Base-by-base conservation (phyloP, 73 alveolate species). In the Paramecium sexaurelia region DNA sequence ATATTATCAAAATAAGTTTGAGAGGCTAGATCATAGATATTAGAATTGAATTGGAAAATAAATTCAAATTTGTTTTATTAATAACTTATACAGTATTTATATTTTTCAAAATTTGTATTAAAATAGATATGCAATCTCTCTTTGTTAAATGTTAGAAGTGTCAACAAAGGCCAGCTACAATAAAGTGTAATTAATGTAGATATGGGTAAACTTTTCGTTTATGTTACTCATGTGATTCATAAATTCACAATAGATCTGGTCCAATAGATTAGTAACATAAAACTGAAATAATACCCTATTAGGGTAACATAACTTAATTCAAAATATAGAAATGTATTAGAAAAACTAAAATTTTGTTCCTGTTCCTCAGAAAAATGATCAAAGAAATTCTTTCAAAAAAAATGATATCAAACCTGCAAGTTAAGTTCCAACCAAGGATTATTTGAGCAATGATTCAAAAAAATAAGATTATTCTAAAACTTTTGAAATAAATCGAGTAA, bases 161-260 rank as follows among this genome's bases (percentile, higher is more conserved):
- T 78, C 55, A 78, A 78, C 22, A 78, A 78, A 78, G 90, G 41
- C 90, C 90, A n/a, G 90, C 90, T 5, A 78, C 90, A 3, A 43
- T 78, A 24, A 78, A 78, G 20, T 78, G 90, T 6, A 41, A 22
- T 40, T 11, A 78, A 78, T 78, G 90, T 40, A 20, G 90, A 78
- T 78, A 78, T 45, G 90, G 90, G n/a, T 33, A 78, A 24, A 45
- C 90, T 41, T 78, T 24, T 20, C 33, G 90, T 41, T 43, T 78
- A 22, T 78, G 90, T n/a, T 78, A 78, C 55, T 78, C 90, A 22
- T 78, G 90, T 78, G 90, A 78, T 78, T 78, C 90, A 15, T 27
- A 78, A 43, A 78, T 78, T 22, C 90, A 78, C 32, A 78, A 78
- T 40, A 19, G 90, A 39, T 37, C 90, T 11, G 90, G 90, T n/a